Evolutionary conservation across 495 filamentous ascomycete species (phyloP), one percentile per base, ranked within the genome.

Genomic region (Tuber indicum): DNA sequence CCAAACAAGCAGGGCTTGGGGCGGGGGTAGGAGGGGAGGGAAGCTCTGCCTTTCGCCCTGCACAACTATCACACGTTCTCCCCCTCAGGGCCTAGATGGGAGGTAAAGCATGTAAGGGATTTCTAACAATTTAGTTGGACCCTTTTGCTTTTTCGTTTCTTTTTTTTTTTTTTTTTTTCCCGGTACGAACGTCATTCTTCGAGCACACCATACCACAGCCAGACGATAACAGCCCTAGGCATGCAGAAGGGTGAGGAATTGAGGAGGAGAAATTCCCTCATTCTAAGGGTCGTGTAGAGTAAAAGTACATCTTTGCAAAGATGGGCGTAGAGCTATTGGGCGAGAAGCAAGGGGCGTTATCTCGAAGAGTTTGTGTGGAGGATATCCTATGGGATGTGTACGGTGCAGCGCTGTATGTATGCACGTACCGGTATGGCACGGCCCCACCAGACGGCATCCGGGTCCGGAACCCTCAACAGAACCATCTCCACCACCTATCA

Each of bases 91-190:
- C n/a, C n/a, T 32, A 16, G 58, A 66, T 32, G 26, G 58, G 26
- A 58, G 26, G 32, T 66, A 32, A 14, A 66, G 26, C 58, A 66
- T 66, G 52, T 47, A 74, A 74, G 72, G 44, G n/a, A 74, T 39
- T 74, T 74, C 26, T 74, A 36, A 36, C 32, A 36, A 43, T 58
- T 74, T 21, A 14, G 32, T 23, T 36, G 21, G 72, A 39, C 44
- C 39, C 39, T 52, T 74, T 47, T 47, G 7, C 52, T 36, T 47
- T 42, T 14, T 73, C 32, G 5, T 23, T 39, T 73, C 8, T 73
- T 10, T 12, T 46, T 52, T 36, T 74, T 32, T 66, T 32, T 69
- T n/a, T n/a, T n/a, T 47, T 23, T 74, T 47, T 39, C 72, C 23
- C 14, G 10, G 6, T 49, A 36, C n/a, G n/a, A 69, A 74, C 44